Conservation (phyloP, 1,284 basidiomycete species). For the Cystobasidiaceae sp. region DNA sequence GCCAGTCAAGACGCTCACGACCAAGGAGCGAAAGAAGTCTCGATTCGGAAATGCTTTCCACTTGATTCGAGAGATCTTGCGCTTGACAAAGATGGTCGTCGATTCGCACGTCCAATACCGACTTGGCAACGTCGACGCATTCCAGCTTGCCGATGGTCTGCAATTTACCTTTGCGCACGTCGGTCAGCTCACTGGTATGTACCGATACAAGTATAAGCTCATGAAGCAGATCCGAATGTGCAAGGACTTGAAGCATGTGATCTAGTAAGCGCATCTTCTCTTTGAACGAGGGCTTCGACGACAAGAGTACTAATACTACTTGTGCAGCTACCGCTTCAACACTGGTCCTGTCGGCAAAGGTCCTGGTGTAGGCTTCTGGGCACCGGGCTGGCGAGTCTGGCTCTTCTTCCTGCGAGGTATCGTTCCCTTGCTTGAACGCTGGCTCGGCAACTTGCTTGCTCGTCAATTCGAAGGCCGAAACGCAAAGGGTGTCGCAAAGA, state of each 20-base stretch:
- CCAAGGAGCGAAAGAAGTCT: constrained; percentile 99
- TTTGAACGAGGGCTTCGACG: constrained; percentile 24
- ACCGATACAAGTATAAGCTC: constrained; percentile 90
- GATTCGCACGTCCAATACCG: constrained; percentile 99
- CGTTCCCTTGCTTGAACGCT: constrained; percentile 91
- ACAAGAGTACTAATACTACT: neutral
- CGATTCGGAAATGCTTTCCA: constrained; percentile 99
- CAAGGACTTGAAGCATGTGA: constrained; percentile 97
- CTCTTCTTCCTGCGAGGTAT: constrained; percentile 99
- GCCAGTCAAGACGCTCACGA: constrained; percentile 97
- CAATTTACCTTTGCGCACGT: constrained; percentile 98
- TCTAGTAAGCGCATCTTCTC: constrained; percentile 47
- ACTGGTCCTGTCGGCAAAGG: constrained; percentile 99
- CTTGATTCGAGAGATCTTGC: constrained; percentile 92
- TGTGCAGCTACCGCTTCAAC: constrained; percentile 78
- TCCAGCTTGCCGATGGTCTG: constrained; percentile 96
- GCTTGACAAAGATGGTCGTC: constrained; percentile 95
- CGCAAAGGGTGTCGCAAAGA: constrained; percentile 64
- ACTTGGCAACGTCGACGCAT: constrained; percentile 96
- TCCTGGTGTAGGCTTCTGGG: constrained; percentile 99
- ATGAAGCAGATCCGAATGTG: constrained; percentile 99
- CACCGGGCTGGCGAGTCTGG: constrained; percentile 99
- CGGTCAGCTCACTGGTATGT: constrained; percentile 97
- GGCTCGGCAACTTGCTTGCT: constrained; percentile 95
- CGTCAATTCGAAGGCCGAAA: constrained; percentile 96